Conservation (phyloP, 495 filamentous ascomycete genomes). For the Hypoxylon crocopeplum region DNA sequence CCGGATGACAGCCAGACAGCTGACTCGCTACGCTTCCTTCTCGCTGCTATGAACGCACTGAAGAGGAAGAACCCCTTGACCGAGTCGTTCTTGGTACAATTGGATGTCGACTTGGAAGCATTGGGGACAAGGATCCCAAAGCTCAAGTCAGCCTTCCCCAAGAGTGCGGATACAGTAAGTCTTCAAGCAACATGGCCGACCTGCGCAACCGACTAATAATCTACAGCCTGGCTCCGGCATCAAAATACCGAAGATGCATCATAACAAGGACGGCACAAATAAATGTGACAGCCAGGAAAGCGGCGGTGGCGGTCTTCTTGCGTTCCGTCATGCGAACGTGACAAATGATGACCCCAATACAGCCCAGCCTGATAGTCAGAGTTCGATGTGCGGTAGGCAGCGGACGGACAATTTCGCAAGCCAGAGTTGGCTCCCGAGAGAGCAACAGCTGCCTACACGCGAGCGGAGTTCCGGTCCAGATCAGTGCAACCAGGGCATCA, state of each 20-base stretch:
- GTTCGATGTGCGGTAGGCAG: slow-evolving; percentile 16
- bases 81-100: slow-evolving; percentile 92
- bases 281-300: slow-evolving; percentile 11
- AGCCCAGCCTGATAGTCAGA: no score
- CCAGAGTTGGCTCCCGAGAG: slow-evolving; percentile 42
- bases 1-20: slow-evolving; percentile 83
- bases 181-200: not conserved
- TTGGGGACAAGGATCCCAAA: slow-evolving; percentile 60
- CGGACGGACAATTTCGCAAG: slow-evolving; percentile 33
- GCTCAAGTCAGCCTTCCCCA: slow-evolving; percentile 56
- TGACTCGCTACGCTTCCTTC: slow-evolving; percentile 86
- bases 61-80: slow-evolving; percentile 90
- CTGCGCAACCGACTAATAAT: not conserved
- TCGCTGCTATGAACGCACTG: slow-evolving; percentile 86
- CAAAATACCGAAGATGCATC: slow-evolving; percentile 16
- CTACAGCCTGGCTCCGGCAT: slow-evolving; percentile 27
- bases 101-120: slow-evolving; percentile 89
- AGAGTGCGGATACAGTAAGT: slow-evolving; percentile 58
- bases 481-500: slow-evolving; percentile 36
- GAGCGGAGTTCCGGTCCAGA: slow-evolving; percentile 39
- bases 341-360: slow-evolving; percentile 40
- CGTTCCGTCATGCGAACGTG: slow-evolving; percentile 46
- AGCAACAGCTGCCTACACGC: slow-evolving; percentile 45
- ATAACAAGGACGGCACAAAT: not conserved
- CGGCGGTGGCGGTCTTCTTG: slow-evolving; percentile 29